These are phyloP conservation scores for Dillenia turbinata DNA, from an alignment of 164 flowering plant species.

Conservation along the genomic window DNA sequence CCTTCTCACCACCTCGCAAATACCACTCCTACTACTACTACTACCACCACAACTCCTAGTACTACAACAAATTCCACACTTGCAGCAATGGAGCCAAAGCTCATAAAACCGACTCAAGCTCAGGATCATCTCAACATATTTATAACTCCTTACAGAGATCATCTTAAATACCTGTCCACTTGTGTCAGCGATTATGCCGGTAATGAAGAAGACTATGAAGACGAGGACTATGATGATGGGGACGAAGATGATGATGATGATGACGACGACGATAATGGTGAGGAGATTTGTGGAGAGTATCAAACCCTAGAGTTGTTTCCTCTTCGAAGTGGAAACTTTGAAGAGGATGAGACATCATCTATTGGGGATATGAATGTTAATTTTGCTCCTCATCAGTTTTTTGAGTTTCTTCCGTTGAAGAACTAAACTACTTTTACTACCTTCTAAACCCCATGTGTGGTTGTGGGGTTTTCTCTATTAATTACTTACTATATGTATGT, in stretches of 20 bases:
- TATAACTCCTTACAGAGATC: conserved; percentile 9
- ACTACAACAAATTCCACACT: background rate
- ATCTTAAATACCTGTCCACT: background rate
- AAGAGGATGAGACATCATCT: conserved; percentile 10
- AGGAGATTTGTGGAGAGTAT: conserved; percentile 16
- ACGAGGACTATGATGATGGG: background rate
- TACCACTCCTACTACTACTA: conserved; percentile 8
- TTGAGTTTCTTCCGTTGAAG: conserved; percentile 72
- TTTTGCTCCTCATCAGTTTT: conserved; percentile 38
- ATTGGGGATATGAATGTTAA: conserved; percentile 10
- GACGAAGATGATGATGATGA: background rate
- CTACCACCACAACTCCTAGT: conserved; percentile 3
- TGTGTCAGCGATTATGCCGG: background rate
- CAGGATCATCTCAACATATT: conserved; percentile 17
- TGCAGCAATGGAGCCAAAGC: conserved; percentile 9
- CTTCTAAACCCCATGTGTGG: conserved; percentile 1
- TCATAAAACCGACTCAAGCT: conserved; percentile 11
- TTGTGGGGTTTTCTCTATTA: background rate
- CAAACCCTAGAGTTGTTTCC: conserved; percentile 75
- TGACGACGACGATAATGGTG: background rate
- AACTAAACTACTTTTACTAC: conserved; percentile 19
- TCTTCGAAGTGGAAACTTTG: conserved; percentile 21
- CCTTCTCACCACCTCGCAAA: conserved; percentile 19
- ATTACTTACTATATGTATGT: conserved; percentile 6
- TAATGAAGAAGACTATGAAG: background rate